Evolutionary conservation across 192 early-diverging fungal species (phyloP).

Genomic region (Entrophospora sp.): DNA sequence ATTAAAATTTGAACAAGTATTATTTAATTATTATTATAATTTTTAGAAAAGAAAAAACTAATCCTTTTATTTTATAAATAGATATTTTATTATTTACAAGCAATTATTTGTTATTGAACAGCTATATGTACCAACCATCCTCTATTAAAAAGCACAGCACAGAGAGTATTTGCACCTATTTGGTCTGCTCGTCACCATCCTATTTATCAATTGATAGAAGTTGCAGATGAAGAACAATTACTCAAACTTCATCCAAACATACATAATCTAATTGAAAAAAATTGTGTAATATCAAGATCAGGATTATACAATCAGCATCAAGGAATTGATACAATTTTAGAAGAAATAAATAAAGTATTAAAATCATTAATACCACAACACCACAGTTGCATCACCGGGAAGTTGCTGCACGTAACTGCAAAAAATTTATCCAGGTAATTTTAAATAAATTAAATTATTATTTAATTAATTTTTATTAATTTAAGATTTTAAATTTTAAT

Average conservation of each 20-base stretch:
- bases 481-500: background rate
- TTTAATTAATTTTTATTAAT: background rate
- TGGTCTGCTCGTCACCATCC: slow-evolving; percentile 6
- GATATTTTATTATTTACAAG: slow-evolving; percentile 10
- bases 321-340: background rate
- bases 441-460: background rate
- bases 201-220: slow-evolving; percentile 6
- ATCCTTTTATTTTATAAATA: background rate
- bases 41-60: no score
- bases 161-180: background rate
- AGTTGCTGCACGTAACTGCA: slow-evolving; percentile 2
- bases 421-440: background rate
- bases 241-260: background rate
- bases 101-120: background rate
- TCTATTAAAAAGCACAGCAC: background rate
- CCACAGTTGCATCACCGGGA: background rate
- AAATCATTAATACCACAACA: background rate
- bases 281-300: background rate
- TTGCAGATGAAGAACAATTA: slow-evolving; percentile 1
- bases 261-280: background rate
- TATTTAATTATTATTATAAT: no score
- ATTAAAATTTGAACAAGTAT: slow-evolving; percentile 1
- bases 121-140: background rate
- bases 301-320: background rate
- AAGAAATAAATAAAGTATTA: background rate